These are phyloP conservation scores for Epichloe scottii DNA, from an alignment of 2,329 filamentous ascomycete species.

Conservation along the genomic window DNA sequence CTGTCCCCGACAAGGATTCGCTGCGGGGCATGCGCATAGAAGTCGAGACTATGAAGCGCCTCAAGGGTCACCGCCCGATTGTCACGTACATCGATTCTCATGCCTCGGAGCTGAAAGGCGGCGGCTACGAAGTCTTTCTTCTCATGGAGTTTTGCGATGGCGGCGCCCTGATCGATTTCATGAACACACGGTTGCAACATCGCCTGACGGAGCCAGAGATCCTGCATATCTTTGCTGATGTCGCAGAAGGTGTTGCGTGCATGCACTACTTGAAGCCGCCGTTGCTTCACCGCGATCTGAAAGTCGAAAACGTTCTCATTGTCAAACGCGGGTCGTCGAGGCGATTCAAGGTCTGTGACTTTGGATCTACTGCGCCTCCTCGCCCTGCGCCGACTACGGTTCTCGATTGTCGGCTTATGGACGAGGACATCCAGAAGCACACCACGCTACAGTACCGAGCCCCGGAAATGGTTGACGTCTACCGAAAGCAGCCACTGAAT, in stretches of 20 bases:
- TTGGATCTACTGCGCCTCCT: slow-evolving; percentile 80
- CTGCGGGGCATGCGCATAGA: slow-evolving; percentile 94
- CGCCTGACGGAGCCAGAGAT: slow-evolving; percentile 96
- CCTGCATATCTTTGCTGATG: slow-evolving; percentile 89
- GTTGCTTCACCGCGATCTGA: slow-evolving; percentile 83
- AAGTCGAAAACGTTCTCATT: slow-evolving; percentile 96
- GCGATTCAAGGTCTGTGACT: slow-evolving; percentile 94
- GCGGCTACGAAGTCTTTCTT: slow-evolving; percentile 94
- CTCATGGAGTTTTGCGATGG: slow-evolving; percentile 97
- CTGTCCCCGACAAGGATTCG: slow-evolving; percentile 89
- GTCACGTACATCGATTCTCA: slow-evolving; percentile 98
- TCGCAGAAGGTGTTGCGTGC: slow-evolving; percentile 89
- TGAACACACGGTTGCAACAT: slow-evolving; percentile 96
- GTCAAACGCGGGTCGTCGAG: slow-evolving; percentile 51
- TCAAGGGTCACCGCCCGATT: slow-evolving; percentile 91
- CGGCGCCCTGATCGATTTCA: slow-evolving; percentile 95
- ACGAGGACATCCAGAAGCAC: slow-evolving; percentile 94
- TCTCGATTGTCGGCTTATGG: slow-evolving; percentile 79
- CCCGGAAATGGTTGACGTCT: slow-evolving; percentile 98
- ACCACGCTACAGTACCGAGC: slow-evolving; percentile 96
- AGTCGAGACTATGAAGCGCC: slow-evolving; percentile 99
- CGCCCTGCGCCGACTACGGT: slow-evolving; percentile 75
- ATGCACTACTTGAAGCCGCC: slow-evolving; percentile 98
- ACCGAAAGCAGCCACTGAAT: slow-evolving; percentile 89
- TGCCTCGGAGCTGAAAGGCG: slow-evolving; percentile 81